phyloP scores from a whole-genome alignment of 495 filamentous ascomycete species.

The Podospora fimiseda region DNA sequence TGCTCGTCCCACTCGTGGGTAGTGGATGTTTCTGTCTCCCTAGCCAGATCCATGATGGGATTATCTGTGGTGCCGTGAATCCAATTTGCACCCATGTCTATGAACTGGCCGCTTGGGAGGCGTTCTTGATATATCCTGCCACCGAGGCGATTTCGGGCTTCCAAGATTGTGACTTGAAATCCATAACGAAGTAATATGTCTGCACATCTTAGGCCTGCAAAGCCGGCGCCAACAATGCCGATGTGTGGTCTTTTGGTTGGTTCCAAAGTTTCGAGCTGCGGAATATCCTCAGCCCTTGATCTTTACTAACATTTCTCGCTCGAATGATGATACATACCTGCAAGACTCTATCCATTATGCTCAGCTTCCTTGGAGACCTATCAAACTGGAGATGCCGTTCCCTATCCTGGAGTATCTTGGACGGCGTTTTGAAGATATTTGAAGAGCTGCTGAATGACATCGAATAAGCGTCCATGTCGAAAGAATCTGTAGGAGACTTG shows the following conservation, averaged over 20 bases:
- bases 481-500: background rate
- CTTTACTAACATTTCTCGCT: background rate
- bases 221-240: slow-evolving; percentile 77
- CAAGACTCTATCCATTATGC: slow-evolving; percentile 23
- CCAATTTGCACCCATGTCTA: slow-evolving; percentile 83
- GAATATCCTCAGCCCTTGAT: background rate
- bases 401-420: slow-evolving; percentile 42
- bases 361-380: slow-evolving; percentile 13
- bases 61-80: slow-evolving; percentile 85
- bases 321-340: slow-evolving; percentile 14
- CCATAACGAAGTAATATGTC: slow-evolving; percentile 74
- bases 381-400: slow-evolving; percentile 14
- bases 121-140: slow-evolving; percentile 60
- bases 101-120: slow-evolving; percentile 42
- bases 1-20: slow-evolving; percentile 50
- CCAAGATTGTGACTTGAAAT: slow-evolving; percentile 75
- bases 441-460: slow-evolving; percentile 41
- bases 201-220: slow-evolving; percentile 82
- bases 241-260: slow-evolving; percentile 41
- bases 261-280: slow-evolving; percentile 31
- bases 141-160: slow-evolving; percentile 76
- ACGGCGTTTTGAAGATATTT: slow-evolving; percentile 34
- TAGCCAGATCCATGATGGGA: slow-evolving; percentile 74
- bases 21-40: slow-evolving; percentile 55
- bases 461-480: slow-evolving; percentile 44